These are phyloP conservation scores for Monosiga brevicollis DNA, from an alignment of 78 protist genomes.

Conservation along the genomic window DNA sequence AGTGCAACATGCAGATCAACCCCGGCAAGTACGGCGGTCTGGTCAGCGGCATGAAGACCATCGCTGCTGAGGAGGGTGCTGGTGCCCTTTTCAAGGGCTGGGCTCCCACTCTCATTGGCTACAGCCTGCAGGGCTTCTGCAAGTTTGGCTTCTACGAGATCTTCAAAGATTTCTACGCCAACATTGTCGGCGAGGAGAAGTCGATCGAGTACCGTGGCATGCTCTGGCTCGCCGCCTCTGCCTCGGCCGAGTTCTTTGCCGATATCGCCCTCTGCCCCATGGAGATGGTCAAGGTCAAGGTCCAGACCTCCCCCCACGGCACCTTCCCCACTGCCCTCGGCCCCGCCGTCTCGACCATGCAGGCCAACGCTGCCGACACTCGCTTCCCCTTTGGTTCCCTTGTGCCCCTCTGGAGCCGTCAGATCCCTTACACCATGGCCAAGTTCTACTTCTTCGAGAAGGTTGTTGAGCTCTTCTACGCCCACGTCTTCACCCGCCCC, in stretches of 20 bases:
- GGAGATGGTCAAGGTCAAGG: slow-evolving; percentile 38
- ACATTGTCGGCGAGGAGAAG: slow-evolving; percentile 47
- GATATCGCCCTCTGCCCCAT: slow-evolving; percentile 73
- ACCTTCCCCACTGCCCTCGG: slow-evolving; percentile 14
- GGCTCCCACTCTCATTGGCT: slow-evolving; percentile 53
- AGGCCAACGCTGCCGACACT: not conserved
- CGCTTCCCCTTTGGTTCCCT: slow-evolving; percentile 42
- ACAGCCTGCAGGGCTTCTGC: slow-evolving; percentile 55
- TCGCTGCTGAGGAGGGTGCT: slow-evolving; percentile 53
- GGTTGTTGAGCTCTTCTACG: slow-evolving; percentile 33
- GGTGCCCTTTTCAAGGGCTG: slow-evolving; percentile 49
- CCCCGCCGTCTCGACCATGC: not conserved
- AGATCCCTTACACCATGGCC: slow-evolving; percentile 85
- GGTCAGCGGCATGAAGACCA: slow-evolving; percentile 24
- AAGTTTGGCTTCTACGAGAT: slow-evolving; percentile 79
- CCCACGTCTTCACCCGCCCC: slow-evolving; percentile 23
- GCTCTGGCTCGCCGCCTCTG: slow-evolving; percentile 58
- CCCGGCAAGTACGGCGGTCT: slow-evolving; percentile 53
- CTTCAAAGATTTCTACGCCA: slow-evolving; percentile 56
- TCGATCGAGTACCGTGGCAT: slow-evolving; percentile 33
- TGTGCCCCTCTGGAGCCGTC: slow-evolving; percentile 70
- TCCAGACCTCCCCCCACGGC: slow-evolving; percentile 29
- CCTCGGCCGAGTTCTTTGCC: slow-evolving; percentile 67
- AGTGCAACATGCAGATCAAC: slow-evolving; percentile 46
- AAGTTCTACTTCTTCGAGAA: slow-evolving; percentile 39